Evolutionary conservation across 371 early-diverging fungal genomes (phyloP).

Genomic region (Syncephalastrum sp.): DNA sequence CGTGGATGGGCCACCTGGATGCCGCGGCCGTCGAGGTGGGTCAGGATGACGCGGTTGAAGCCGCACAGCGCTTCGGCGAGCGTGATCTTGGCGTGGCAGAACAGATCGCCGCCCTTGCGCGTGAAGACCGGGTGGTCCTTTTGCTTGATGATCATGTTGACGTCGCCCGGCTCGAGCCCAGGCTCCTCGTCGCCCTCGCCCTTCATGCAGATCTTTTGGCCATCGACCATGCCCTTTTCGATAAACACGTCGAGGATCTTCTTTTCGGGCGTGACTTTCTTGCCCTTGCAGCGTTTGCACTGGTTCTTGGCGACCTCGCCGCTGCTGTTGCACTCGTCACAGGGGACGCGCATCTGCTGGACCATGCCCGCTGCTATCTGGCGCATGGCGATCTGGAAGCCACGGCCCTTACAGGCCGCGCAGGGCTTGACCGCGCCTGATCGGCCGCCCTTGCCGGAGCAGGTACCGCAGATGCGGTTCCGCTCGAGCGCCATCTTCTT

Average conservation of each 20-base stretch:
- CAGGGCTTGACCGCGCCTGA: conserved; percentile 74
- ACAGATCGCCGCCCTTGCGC: conserved; percentile 70
- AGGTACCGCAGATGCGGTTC: conserved; percentile 61
- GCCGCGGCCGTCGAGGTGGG: conserved; percentile 92
- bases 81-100: conserved; percentile 66
- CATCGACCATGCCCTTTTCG: conserved; percentile 90
- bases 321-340: conserved; percentile 66
- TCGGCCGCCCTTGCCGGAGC: conserved; percentile 46
- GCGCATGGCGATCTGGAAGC: conserved; percentile 83
- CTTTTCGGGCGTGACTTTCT: conserved; percentile 78
- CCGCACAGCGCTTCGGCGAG: conserved; percentile 94
- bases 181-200: conserved; percentile 93
- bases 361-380: conserved; percentile 95
- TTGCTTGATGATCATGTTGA: conserved; percentile 82
- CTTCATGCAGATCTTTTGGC: conserved; percentile 85
- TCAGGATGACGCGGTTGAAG: conserved; percentile 75
- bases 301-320: conserved; percentile 81
- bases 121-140: conserved; percentile 79
- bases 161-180: conserved; percentile 82
- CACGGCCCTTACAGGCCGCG: conserved; percentile 84
- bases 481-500: conserved; percentile 26
- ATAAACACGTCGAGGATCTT: conserved; percentile 89
- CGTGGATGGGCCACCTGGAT: conserved; percentile 84
- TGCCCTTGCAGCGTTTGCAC: conserved; percentile 87
- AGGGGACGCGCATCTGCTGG: conserved; percentile 88